phyloP scores from a whole-genome alignment of 1,139 yeast genomes.

The Yamadazyma diospyri region DNA sequence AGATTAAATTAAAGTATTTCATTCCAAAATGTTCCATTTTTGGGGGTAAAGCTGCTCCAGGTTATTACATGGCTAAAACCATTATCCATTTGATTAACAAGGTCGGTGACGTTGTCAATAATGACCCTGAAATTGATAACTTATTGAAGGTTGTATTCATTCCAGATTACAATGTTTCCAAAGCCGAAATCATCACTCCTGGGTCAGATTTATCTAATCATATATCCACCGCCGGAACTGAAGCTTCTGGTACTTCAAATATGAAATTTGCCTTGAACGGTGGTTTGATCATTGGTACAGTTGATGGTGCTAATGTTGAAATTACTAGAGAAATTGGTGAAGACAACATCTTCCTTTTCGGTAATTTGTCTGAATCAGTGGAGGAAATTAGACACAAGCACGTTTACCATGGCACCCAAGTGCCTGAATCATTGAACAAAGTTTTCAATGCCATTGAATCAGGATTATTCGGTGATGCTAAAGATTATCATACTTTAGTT shows the following conservation, averaged over 20 bases:
- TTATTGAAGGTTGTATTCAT: conserved; percentile 81
- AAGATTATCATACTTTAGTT: conserved; percentile 64
- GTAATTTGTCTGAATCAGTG: conserved; percentile 85
- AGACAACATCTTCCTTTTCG: conserved; percentile 87
- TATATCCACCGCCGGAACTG: conserved; percentile 97
- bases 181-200: conserved; percentile 87
- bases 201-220: conserved; percentile 91
- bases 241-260: conserved; percentile 93
- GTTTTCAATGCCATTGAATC: conserved; percentile 69
- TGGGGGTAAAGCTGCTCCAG: conserved; percentile 97
- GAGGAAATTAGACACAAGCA: conserved; percentile 81
- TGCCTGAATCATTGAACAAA: conserved; percentile 53
- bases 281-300: conserved; percentile 91
- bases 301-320: conserved; percentile 96
- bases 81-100: conserved; percentile 82
- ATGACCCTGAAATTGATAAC: conserved; percentile 70
- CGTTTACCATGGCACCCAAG: conserved; percentile 51
- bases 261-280: conserved; percentile 95
- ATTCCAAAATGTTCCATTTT: conserved; percentile 77
- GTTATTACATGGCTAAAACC: conserved; percentile 91
- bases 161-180: conserved; percentile 91
- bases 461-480: conserved; percentile 70
- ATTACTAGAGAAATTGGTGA: conserved; percentile 92
- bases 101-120: conserved; percentile 77
- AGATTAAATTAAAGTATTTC: conserved; percentile 57